These are phyloP conservation scores for Neurospora pannonica DNA, from an alignment of 495 filamentous ascomycete species.

Conservation along the genomic window DNA sequence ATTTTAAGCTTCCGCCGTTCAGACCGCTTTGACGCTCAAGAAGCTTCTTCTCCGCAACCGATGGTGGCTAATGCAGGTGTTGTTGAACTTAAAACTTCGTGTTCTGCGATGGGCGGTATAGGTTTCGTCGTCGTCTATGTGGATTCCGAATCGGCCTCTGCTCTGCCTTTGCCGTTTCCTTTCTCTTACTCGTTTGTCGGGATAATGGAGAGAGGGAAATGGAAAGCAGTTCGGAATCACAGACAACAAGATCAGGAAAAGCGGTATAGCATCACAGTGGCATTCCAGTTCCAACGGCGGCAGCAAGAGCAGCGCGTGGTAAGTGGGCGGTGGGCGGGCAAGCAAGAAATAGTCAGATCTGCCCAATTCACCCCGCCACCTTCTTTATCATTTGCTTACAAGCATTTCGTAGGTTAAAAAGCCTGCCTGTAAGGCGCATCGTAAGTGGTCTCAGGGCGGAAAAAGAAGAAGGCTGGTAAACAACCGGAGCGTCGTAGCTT, in stretches of 20 bases:
- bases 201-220: background rate
- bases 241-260: background rate
- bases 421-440: background rate
- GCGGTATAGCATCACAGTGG: background rate
- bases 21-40: background rate
- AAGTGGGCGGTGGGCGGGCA: background rate
- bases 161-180: background rate
- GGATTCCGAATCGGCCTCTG: conserved; percentile 3
- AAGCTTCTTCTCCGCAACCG: background rate
- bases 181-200: background rate
- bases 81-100: background rate
- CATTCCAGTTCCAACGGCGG: background rate
- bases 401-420: background rate
- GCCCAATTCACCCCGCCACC: background rate
- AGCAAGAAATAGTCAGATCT: background rate
- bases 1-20: background rate
- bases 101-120: background rate
- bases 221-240: background rate
- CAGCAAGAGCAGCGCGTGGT: background rate
- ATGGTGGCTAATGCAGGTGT: background rate
- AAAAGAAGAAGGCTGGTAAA: conserved; percentile 1
- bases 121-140: background rate
- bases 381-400: background rate
- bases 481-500: background rate
- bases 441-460: background rate